phyloP scores from a whole-genome alignment of 176 grass and related monocot species.

The Raddia guianensis region DNA sequence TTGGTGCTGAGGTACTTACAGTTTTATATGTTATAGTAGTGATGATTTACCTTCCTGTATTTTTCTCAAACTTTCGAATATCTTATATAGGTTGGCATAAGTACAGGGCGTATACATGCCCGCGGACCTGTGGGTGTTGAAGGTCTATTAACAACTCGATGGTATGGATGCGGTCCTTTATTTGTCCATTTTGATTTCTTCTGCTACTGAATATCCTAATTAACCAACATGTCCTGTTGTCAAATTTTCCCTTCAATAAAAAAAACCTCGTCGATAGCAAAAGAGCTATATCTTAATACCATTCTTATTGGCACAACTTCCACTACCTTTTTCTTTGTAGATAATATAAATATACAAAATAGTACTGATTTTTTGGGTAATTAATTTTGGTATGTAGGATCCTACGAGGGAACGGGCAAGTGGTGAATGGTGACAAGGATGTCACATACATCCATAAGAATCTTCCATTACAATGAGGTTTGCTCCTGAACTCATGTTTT shows the following conservation, averaged over 20 bases:
- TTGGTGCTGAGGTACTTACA: constrained; percentile 88
- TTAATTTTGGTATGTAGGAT: constrained; percentile 61
- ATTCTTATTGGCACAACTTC: not conserved
- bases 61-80: constrained; percentile 32
- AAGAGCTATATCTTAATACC: not conserved
- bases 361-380: constrained; percentile 26
- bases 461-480: constrained; percentile 65
- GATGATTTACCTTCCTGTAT: constrained; percentile 1
- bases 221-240: too few species aligned
- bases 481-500: constrained; percentile 9
- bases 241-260: not conserved
- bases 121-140: constrained; percentile 98
- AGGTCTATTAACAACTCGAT: constrained; percentile 84
- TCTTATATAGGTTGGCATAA: constrained; percentile 89
- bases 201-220: not conserved
- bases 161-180: constrained; percentile 48
- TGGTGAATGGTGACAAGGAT: constrained; percentile 82
- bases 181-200: not conserved
- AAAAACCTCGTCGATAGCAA: not conserved
- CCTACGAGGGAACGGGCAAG: constrained; percentile 75
- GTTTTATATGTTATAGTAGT: constrained; percentile 7
- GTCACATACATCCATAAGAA: constrained; percentile 74
- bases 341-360: not conserved
- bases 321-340: not conserved
- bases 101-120: constrained; percentile 97